Evolutionary conservation across 495 filamentous ascomycete genomes (phyloP).

Genomic region (Alectoria sarmentosa): DNA sequence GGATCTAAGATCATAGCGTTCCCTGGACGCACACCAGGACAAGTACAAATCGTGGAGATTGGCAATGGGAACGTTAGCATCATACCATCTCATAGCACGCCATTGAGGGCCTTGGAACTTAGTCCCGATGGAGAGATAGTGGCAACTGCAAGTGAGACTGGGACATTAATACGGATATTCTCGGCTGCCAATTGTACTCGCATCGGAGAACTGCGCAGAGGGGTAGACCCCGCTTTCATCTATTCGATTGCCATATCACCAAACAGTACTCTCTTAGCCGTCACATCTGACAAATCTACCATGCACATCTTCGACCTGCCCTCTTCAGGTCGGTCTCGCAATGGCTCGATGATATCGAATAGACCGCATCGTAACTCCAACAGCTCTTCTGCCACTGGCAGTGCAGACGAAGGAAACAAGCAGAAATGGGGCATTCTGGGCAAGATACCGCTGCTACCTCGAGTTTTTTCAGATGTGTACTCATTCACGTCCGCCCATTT

Average conservation of each 20-base stretch:
- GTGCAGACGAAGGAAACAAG: conserved; percentile 42
- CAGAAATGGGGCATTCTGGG: conserved; percentile 77
- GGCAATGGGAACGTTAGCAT: conserved; percentile 82
- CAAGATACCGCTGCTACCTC: conserved; percentile 70
- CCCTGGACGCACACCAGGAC: conserved; percentile 75
- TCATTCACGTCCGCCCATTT: conserved; percentile 68
- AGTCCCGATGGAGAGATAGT: conserved; percentile 74
- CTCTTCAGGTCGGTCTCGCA: conserved; percentile 27
- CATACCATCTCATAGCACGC: conserved; percentile 80
- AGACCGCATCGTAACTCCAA: conserved; percentile 37
- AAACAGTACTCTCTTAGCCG: conserved; percentile 66
- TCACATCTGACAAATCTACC: conserved; percentile 95
- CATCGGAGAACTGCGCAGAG: conserved; percentile 75
- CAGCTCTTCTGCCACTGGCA: conserved; percentile 29
- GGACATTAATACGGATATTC: conserved; percentile 82
- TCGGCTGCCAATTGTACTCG: conserved; percentile 69
- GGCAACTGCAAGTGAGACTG: conserved; percentile 87
- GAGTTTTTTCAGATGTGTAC: conserved; percentile 78
- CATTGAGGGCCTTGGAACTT: conserved; percentile 70
- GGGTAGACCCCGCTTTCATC: conserved; percentile 79
- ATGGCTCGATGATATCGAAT: conserved; percentile 20
- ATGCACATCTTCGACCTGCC: conserved; percentile 85
- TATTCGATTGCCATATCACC: conserved; percentile 86
- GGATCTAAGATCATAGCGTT: conserved; percentile 67
- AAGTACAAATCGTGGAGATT: conserved; percentile 86